These are phyloP conservation scores for Ceratobasidium sp. DNA, from an alignment of 1,284 basidiomycete species.

Conservation along the genomic window DNA sequence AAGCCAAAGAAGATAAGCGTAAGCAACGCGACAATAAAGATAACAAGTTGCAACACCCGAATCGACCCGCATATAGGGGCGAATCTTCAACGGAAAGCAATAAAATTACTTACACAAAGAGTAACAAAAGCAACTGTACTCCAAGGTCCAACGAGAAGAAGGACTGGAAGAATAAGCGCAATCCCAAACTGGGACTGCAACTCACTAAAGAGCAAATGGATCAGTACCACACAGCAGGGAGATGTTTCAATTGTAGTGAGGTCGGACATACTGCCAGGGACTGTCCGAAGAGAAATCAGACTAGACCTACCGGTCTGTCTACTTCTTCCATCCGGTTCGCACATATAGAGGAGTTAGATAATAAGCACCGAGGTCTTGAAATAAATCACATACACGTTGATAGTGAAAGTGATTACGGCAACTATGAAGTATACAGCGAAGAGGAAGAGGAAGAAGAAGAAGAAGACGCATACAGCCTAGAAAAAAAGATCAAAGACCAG, in stretches of 20 bases:
- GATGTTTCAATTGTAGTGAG: constrained; percentile 40
- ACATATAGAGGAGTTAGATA: not conserved
- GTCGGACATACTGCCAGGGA: constrained; percentile 28
- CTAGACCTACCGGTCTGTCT: not conserved
- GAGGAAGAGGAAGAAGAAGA: not conserved
- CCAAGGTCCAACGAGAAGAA: too few species aligned
- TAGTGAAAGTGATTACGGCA: not conserved
- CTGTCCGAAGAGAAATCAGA: constrained; percentile 33
- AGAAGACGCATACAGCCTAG: not conserved
- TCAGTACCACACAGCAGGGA: constrained; percentile 32
- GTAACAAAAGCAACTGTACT: not conserved
- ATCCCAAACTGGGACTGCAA: not conserved
- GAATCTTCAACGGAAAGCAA: not conserved
- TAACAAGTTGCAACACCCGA: not conserved
- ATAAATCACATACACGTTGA: not conserved
- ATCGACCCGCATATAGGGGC: not conserved
- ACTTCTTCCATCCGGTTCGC: not conserved
- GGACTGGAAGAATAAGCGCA: too few species aligned
- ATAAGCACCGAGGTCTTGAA: not conserved
- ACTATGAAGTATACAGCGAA: not conserved
- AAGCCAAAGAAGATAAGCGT: constrained; percentile 24
- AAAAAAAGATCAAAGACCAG: not conserved
- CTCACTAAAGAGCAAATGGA: constrained; percentile 15
- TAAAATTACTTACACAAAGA: not conserved
- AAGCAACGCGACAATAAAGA: not conserved